These are phyloP conservation scores for Colletotrichum cordylinicola DNA, from an alignment of 2,329 filamentous ascomycete species.

Conservation along the genomic window DNA sequence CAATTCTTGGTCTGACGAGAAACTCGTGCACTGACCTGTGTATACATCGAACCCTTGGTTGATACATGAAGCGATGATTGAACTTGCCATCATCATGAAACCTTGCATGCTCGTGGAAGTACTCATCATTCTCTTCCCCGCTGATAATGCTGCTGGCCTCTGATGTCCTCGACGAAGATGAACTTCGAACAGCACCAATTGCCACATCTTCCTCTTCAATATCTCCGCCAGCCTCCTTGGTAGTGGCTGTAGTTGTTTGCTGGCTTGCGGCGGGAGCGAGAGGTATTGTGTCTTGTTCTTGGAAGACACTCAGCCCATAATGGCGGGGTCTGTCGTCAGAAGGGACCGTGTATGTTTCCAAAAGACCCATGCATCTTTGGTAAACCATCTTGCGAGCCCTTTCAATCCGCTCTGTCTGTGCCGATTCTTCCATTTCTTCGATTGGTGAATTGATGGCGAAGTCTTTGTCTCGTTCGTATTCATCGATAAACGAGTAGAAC, in stretches of 20 bases:
- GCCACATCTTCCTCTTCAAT: too few species aligned
- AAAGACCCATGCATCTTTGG: background rate
- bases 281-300: too few species aligned
- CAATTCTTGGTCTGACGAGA: background rate
- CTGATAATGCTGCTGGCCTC: too few species aligned
- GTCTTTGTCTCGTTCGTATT: background rate
- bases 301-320: too few species aligned
- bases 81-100: background rate
- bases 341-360: background rate
- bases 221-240: too few species aligned
- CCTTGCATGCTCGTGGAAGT: background rate
- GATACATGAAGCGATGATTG: background rate
- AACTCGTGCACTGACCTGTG: background rate
- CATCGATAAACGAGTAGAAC: background rate
- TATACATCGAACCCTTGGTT: background rate
- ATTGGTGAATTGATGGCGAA: background rate
- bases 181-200: fast-evolving
- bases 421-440: fast-evolving
- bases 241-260: too few species aligned
- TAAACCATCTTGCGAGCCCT: background rate
- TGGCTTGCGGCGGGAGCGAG: too few species aligned
- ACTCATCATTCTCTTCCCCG: background rate
- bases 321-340: fast-evolving
- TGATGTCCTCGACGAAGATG: too few species aligned
- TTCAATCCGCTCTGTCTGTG: background rate